Evolutionary conservation across 176 grass and related monocot species (phyloP).

Genomic region (Panicum miliaceum): DNA sequence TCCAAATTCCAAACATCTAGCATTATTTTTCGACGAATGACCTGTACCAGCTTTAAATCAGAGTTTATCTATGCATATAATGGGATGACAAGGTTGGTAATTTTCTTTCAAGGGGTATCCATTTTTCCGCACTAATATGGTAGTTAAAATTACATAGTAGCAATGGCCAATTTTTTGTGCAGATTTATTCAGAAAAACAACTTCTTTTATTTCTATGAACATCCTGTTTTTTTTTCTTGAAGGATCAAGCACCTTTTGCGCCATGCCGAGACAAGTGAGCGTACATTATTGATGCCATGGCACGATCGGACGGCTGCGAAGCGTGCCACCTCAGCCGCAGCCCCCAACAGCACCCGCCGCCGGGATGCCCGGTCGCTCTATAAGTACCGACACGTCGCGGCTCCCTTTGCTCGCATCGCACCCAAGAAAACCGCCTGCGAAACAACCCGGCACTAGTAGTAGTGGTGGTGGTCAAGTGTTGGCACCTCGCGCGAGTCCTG

Average conservation of each 20-base stretch:
- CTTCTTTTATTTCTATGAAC: no score
- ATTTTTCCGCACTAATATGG: background rate
- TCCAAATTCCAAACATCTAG: no score
- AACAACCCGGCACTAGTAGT: background rate
- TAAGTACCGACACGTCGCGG: constrained; percentile 26
- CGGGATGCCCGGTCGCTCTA: background rate
- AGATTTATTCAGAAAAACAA: background rate
- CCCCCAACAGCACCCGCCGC: background rate
- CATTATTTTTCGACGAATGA: no score
- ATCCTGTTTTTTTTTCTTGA: background rate
- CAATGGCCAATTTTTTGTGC: background rate
- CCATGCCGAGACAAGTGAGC: background rate
- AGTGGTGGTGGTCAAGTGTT: constrained; percentile 7
- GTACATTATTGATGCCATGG: background rate
- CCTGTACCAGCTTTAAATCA: no score
- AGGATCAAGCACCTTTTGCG: background rate
- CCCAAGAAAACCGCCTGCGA: constrained; percentile 40
- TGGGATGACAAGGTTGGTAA: background rate
- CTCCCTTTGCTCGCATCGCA: constrained; percentile 27
- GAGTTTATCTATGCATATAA: no score
- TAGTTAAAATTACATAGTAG: background rate
- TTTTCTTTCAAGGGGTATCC: background rate
- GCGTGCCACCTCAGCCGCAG: background rate
- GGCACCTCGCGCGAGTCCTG: background rate
- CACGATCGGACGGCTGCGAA: background rate